Evolutionary conservation across 129 eudicot genomes (phyloP).

Genomic region (Tanacetum coccineum): DNA sequence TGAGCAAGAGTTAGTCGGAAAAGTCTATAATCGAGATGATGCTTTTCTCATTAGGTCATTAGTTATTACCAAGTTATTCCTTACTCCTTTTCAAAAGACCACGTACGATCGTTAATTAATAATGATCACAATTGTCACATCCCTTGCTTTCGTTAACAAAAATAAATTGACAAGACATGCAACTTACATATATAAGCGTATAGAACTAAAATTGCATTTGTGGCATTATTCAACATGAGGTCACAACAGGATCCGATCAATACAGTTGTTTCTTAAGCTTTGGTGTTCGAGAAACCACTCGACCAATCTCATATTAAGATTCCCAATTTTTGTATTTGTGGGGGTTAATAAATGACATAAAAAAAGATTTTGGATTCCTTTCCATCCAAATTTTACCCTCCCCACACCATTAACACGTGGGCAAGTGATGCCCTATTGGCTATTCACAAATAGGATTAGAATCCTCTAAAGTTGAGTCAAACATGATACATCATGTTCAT

Average conservation of each 20-base stretch:
- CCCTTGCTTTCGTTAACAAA: background rate
- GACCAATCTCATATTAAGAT: conserved; percentile 17
- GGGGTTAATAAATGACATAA: conserved; percentile 2
- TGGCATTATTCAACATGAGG: conserved; percentile 18
- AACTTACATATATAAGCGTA: background rate
- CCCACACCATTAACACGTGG: conserved; percentile 30
- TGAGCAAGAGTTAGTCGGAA: too few relatives aligned
- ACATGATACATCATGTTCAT: too few relatives aligned
- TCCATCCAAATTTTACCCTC: conserved; percentile 9
- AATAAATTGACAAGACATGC: background rate
- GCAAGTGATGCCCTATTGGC: conserved; percentile 28
- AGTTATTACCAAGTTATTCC: too few relatives aligned
- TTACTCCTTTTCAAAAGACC: too few relatives aligned
- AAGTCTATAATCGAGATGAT: too few relatives aligned
- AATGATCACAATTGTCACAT: too few relatives aligned
- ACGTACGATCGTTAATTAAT: too few relatives aligned
- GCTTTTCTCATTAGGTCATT: too few relatives aligned
- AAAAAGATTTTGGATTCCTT: conserved; percentile 29
- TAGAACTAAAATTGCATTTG: background rate
- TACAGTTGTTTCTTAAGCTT: conserved; percentile 2
- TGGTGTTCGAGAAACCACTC: conserved; percentile 13
- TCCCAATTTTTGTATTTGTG: conserved; percentile 17
- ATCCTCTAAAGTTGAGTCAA: too few relatives aligned
- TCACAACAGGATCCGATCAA: conserved; percentile 20
- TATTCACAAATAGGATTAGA: conserved; percentile 17